These are phyloP conservation scores for Pseudogymnoascus sp. DNA, from an alignment of 2,329 filamentous ascomycete genomes.

Conservation along the genomic window DNA sequence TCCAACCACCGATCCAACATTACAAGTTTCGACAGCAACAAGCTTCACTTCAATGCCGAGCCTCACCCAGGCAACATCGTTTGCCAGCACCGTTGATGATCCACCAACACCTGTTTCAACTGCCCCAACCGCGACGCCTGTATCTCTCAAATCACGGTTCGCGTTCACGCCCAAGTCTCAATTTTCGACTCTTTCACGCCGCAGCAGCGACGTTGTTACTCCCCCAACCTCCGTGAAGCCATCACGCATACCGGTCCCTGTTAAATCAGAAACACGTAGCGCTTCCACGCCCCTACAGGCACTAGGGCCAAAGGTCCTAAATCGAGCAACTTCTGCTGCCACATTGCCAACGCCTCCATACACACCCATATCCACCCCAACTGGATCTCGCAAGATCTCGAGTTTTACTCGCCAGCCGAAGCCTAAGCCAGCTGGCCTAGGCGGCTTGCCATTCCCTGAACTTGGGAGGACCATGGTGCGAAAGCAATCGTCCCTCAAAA, in stretches of 20 bases:
- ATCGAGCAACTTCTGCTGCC: slow-evolving; percentile 13
- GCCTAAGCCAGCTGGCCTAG: slow-evolving; percentile 13
- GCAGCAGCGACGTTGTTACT: slow-evolving; percentile 1
- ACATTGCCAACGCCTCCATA: slow-evolving; percentile 22
- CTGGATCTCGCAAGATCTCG: background rate
- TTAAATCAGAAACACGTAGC: slow-evolving; percentile 19
- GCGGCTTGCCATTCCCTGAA: slow-evolving; percentile 22
- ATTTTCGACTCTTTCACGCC: slow-evolving; percentile 13
- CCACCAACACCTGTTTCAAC: slow-evolving; percentile 18
- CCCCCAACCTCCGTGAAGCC: slow-evolving; percentile 19
- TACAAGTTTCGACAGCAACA: background rate
- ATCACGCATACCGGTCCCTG: slow-evolving; percentile 25
- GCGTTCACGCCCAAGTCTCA: background rate
- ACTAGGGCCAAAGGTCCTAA: slow-evolving; percentile 23
- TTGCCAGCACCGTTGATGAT: slow-evolving; percentile 19
- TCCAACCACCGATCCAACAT: background rate
- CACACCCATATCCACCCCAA: slow-evolving; percentile 14
- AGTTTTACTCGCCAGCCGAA: background rate
- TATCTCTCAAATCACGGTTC: background rate
- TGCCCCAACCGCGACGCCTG: background rate
- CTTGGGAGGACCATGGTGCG: slow-evolving; percentile 9
- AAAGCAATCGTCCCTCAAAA: slow-evolving; percentile 10
- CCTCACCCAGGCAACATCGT: slow-evolving; percentile 19
- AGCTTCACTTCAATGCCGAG: slow-evolving; percentile 14
- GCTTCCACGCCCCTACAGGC: slow-evolving; percentile 27